phyloP scores from a whole-genome alignment of 164 flowering plant species.

The Vitis cinerea region DNA sequence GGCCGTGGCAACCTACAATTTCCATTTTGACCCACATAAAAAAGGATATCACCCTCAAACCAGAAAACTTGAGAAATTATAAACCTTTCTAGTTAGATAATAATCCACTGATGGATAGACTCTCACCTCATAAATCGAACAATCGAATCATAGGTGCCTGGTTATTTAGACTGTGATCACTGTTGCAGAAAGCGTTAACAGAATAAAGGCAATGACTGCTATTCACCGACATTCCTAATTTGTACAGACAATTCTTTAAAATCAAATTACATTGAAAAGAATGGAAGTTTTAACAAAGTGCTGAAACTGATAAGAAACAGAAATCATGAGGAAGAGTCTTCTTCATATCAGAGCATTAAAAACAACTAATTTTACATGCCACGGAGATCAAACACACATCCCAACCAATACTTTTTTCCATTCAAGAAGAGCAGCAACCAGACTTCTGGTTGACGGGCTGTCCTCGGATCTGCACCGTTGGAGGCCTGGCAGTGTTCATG shows the following conservation, averaged over 20 bases:
- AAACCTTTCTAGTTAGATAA: no score
- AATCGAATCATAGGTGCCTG: no score
- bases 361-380: conserved; percentile 35
- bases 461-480: conserved; percentile 72
- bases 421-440: conserved; percentile 70
- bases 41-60: no score
- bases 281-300: conserved; percentile 20
- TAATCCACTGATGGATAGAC: no score
- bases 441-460: conserved; percentile 70
- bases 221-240: conserved; percentile 18
- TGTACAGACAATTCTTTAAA: conserved; percentile 23
- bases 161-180: no score
- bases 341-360: conserved; percentile 13
- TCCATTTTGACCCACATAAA: no score
- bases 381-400: conserved; percentile 4
- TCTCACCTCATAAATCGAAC: no score
- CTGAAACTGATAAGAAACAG: conserved; percentile 15
- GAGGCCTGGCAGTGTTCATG: conserved; percentile 55
- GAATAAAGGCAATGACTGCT: neutral
- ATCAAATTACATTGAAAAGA: conserved; percentile 32
- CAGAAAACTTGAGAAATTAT: no score
- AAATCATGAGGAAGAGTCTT: conserved; percentile 12
- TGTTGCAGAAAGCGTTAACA: neutral
- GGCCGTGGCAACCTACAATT: no score
- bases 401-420: conserved; percentile 1